phyloP scores from a whole-genome alignment of 2,329 filamentous ascomycete genomes.

The Fusarium sp. region DNA sequence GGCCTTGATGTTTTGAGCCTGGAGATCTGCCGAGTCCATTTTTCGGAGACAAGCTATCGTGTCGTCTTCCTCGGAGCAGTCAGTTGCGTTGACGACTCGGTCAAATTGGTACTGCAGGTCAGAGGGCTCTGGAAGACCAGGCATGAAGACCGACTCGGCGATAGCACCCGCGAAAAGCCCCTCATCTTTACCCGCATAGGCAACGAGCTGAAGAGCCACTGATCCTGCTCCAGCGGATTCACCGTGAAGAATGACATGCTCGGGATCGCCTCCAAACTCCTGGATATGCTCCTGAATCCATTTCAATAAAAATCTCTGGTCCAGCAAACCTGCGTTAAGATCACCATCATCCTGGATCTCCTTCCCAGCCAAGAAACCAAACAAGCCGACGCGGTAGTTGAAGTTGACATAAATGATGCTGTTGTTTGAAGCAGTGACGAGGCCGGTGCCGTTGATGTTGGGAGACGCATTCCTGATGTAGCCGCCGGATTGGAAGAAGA shows the following conservation, averaged over 20 bases:
- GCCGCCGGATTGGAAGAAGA: constrained; percentile 60
- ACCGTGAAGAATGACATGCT: constrained; percentile 69
- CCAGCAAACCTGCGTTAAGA: constrained; percentile 72
- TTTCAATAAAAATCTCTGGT: constrained; percentile 68
- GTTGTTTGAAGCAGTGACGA: constrained; percentile 57
- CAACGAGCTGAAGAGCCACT: constrained; percentile 64
- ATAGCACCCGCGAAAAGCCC: constrained; percentile 59
- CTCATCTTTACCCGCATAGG: constrained; percentile 58
- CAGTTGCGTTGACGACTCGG: constrained; percentile 49
- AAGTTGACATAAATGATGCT: constrained; percentile 68
- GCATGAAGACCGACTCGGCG: constrained; percentile 62
- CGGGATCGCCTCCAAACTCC: constrained; percentile 68
- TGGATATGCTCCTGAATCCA: constrained; percentile 72
- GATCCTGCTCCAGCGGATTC: constrained; percentile 70
- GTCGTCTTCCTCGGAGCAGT: constrained; percentile 50
- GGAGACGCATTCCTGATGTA: constrained; percentile 61
- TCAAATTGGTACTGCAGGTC: constrained; percentile 63
- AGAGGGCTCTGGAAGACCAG: constrained; percentile 56
- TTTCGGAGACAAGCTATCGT: constrained; percentile 57
- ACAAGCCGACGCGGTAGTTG: constrained; percentile 71
- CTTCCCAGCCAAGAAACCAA: constrained; percentile 71
- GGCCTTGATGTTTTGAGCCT: constrained; percentile 54
- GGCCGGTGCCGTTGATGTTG: constrained; percentile 62
- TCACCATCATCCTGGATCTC: constrained; percentile 65
- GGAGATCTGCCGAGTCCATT: constrained; percentile 50